Evolutionary conservation across 2,329 filamentous ascomycete genomes (phyloP).

Genomic region (Cladosporium halotolerans): DNA sequence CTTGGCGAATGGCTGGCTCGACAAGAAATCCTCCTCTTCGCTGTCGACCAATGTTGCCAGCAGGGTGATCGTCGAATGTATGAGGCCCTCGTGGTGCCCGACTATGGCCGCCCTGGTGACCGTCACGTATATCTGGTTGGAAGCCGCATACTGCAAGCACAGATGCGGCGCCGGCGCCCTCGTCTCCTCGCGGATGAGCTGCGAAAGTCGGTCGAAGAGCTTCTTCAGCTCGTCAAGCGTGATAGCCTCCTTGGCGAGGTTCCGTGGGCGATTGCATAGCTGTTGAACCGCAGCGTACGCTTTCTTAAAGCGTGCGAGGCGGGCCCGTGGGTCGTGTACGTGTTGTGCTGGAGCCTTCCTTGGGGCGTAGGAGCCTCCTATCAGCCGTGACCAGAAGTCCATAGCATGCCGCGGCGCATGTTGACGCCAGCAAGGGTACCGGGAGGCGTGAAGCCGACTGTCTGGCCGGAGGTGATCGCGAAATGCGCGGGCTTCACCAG

Average conservation of each 20-base stretch:
- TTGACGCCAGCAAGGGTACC: conserved; percentile 4
- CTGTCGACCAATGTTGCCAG: conserved; percentile 92
- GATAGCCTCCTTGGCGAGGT: conserved; percentile 46
- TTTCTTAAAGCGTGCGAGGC: conserved; percentile 56
- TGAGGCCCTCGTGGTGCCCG: conserved; percentile 77
- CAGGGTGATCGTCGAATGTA: conserved; percentile 75
- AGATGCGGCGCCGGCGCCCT: conserved; percentile 83
- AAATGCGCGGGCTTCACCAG: not conserved
- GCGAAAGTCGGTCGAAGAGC: conserved; percentile 51
- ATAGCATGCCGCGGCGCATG: conserved; percentile 15
- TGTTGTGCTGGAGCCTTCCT: conserved; percentile 42
- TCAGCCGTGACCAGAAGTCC: conserved; percentile 51
- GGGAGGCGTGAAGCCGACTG: not conserved
- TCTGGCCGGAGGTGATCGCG: not conserved
- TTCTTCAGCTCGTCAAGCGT: conserved; percentile 46
- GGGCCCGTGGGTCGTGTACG: conserved; percentile 52
- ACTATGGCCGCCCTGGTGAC: conserved; percentile 83
- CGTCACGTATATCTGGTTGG: conserved; percentile 81
- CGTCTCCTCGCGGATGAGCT: conserved; percentile 80
- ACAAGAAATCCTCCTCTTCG: conserved; percentile 90
- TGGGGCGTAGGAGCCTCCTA: conserved; percentile 48
- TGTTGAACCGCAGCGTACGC: conserved; percentile 56
- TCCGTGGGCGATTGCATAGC: conserved; percentile 53
- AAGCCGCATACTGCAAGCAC: conserved; percentile 80
- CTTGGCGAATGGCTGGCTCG: conserved; percentile 76